phyloP scores from a whole-genome alignment of 1,139 yeast genomes.

The Saccharomyces hybrid region DNA sequence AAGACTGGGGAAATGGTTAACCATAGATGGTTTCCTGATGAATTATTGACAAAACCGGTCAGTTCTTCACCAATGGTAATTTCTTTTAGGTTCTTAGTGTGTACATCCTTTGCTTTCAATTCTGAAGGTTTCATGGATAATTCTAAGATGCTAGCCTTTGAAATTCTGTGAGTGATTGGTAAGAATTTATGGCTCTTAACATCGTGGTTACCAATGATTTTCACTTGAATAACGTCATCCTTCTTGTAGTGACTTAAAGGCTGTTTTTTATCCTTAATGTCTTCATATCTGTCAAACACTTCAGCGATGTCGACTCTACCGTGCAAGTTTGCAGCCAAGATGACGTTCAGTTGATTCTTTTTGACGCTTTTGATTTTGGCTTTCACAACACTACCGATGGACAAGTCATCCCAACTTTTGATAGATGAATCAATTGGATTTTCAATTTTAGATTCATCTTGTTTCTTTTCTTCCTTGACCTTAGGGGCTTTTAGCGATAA shows the following conservation, averaged over 20 bases:
- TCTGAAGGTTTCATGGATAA: slow-evolving; percentile 47
- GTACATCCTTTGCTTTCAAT: slow-evolving; percentile 38
- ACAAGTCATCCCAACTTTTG: slow-evolving; percentile 43
- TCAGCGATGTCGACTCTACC: slow-evolving; percentile 79
- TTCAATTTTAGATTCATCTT: slow-evolving; percentile 15
- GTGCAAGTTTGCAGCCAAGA: slow-evolving; percentile 67
- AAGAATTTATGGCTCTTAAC: slow-evolving; percentile 60
- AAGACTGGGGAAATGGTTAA: slow-evolving; percentile 63
- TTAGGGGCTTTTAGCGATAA: slow-evolving; percentile 45
- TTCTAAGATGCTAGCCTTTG: slow-evolving; percentile 56
- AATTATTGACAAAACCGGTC: slow-evolving; percentile 60
- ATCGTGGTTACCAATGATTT: slow-evolving; percentile 74
- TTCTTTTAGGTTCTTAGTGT: slow-evolving; percentile 39
- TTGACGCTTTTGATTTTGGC: slow-evolving; percentile 59
- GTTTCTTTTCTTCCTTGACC: slow-evolving; percentile 8
- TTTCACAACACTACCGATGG: slow-evolving; percentile 54
- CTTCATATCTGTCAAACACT: slow-evolving; percentile 48
- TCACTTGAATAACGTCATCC: slow-evolving; percentile 55
- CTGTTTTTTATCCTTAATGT: slow-evolving; percentile 49
- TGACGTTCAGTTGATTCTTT: slow-evolving; percentile 68
- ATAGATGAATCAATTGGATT: slow-evolving; percentile 59
- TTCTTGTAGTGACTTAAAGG: slow-evolving; percentile 57
- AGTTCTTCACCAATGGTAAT: slow-evolving; percentile 50
- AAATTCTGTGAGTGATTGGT: slow-evolving; percentile 57
- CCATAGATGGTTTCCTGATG: slow-evolving; percentile 54